These are phyloP conservation scores for Tremellales sp. DNA, from an alignment of 1,284 basidiomycete genomes.

Conservation along the genomic window DNA sequence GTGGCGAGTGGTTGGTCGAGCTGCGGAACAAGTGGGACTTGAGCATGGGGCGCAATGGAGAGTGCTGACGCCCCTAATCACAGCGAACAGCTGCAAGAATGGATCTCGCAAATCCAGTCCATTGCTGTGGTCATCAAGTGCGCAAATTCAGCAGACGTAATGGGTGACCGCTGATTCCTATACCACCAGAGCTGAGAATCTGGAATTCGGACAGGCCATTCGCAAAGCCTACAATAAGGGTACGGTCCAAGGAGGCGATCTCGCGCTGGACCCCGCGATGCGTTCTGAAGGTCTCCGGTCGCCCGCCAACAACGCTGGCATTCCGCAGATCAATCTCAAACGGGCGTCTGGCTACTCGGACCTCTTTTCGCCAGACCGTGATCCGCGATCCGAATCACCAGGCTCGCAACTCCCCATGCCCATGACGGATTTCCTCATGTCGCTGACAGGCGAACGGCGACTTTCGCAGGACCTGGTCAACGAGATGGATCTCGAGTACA, in stretches of 20 bases:
- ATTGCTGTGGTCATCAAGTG: conserved; percentile 32
- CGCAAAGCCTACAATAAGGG: conserved; percentile 19
- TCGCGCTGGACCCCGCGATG: conserved; percentile 22
- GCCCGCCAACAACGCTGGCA: no score
- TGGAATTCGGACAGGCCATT: conserved; percentile 27
- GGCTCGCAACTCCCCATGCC: no score
- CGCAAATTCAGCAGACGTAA: neutral
- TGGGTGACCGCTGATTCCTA: conserved; percentile 1
- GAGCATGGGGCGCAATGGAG: neutral
- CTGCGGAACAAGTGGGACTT: conserved; percentile 25
- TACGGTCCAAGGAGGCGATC: conserved; percentile 22
- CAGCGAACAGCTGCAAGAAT: conserved; percentile 30
- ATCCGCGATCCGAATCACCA: no score
- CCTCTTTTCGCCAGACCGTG: no score
- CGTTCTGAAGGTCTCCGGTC: conserved; percentile 5
- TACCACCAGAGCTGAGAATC: conserved; percentile 23
- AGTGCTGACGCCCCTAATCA: neutral
- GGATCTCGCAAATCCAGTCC: conserved; percentile 35
- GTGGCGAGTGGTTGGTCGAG: conserved; percentile 36
- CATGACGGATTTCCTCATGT: no score
- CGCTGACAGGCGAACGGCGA: no score
- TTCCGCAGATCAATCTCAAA: no score
- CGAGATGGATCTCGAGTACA: no score
- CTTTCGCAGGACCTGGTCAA: no score
- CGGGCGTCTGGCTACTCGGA: no score